phyloP scores from a whole-genome alignment of 441 rosid species.

The Erodium moschatum region DNA sequence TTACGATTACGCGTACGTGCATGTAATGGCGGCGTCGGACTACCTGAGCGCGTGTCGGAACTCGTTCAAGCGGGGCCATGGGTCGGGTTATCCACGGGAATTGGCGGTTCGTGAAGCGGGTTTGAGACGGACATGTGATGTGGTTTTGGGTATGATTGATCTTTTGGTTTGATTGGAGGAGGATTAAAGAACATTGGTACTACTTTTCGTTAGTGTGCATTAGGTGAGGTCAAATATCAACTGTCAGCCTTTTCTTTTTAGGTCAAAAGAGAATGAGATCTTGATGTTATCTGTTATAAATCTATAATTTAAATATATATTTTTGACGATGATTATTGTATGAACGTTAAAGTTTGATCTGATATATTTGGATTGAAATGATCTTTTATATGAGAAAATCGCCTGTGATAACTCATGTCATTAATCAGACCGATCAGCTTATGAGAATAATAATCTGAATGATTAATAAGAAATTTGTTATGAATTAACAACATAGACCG shows the following conservation, averaged over 20 bases:
- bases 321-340: no score
- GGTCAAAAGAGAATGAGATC: neutral
- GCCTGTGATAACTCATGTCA: no score
- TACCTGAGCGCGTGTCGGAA: constrained; percentile 64
- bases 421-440: no score
- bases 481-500: no score
- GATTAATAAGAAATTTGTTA: no score
- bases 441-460: no score
- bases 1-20: constrained; percentile 62
- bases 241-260: neutral
- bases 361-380: no score
- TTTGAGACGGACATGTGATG: constrained; percentile 58
- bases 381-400: no score
- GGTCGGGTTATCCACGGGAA: constrained; percentile 51
- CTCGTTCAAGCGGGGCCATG: constrained; percentile 37
- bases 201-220: neutral
- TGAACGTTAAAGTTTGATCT: no score
- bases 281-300: no score
- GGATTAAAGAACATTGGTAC: neutral
- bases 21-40: constrained; percentile 58
- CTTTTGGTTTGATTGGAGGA: constrained; percentile 20
- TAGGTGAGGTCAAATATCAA: neutral
- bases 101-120: constrained; percentile 50
- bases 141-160: constrained; percentile 54
- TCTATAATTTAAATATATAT: no score